A percentile compares a stretch with the other conserved stretches of the same genome.
phyloP scores from a whole-genome alignment of 805 yeast species.

The Yarrowia alimentaria region DNA sequence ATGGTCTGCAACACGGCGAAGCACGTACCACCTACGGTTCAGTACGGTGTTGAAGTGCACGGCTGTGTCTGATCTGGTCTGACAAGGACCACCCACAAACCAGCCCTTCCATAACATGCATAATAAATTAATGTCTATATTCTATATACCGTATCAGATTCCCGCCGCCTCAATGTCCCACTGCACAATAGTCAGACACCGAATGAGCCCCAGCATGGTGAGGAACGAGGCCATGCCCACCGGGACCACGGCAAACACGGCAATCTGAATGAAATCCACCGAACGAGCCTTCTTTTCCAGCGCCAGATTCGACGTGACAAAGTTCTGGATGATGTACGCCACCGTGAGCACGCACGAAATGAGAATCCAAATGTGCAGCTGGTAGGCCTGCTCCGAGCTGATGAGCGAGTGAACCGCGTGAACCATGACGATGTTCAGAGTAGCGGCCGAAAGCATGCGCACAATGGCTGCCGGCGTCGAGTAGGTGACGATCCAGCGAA shows the following conservation, averaged over 20 bases:
- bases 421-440: slow-evolving; percentile 67
- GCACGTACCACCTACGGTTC: no score
- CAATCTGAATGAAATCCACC: slow-evolving; percentile 82
- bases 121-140: slow-evolving; percentile 16
- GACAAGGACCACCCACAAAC: no score
- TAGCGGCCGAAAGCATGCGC: slow-evolving; percentile 78
- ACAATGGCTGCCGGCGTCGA: slow-evolving; percentile 85
- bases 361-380: slow-evolving; percentile 86
- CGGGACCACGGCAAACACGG: slow-evolving; percentile 97
- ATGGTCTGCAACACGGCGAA: no score
- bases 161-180: slow-evolving; percentile 46
- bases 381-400: slow-evolving; percentile 68
- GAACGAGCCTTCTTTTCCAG: slow-evolving; percentile 54
- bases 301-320: slow-evolving; percentile 65
- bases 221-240: slow-evolving; percentile 91
- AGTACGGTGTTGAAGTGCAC: no score
- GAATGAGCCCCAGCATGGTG: slow-evolving; percentile 80
- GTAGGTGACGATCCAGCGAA: slow-evolving; percentile 87
- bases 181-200: slow-evolving; percentile 72
- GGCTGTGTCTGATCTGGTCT: no score
- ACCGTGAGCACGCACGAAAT: slow-evolving; percentile 82
- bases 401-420: slow-evolving; percentile 64
- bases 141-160: slow-evolving; percentile 2
- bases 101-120: background rate
- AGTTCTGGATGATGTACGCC: slow-evolving; percentile 80